Percentiles rank a stretch among this genome's conserved stretches.
phyloP scores from a whole-genome alignment of 2,329 filamentous ascomycete species.

The Zymoseptoria brevis region DNA sequence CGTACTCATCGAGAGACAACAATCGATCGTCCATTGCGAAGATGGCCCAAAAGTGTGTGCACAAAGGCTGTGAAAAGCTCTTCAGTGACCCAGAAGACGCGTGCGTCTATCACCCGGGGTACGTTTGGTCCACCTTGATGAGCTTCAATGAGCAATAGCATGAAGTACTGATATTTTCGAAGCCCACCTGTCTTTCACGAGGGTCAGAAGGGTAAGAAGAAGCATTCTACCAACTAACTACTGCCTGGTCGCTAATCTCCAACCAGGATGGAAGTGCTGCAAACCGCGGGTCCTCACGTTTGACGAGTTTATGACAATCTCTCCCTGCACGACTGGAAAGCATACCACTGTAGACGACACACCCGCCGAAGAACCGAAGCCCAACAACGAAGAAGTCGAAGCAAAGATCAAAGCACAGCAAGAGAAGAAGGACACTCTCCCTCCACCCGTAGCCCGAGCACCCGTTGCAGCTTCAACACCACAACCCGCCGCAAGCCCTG shows the following conservation, averaged over 20 bases:
- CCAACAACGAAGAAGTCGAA: conserved; percentile 24
- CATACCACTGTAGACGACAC: conserved; percentile 82
- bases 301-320: conserved; percentile 91
- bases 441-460: conserved; percentile 22
- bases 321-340: conserved; percentile 85
- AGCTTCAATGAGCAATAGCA: conserved; percentile 6
- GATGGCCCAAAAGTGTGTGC: conserved; percentile 83
- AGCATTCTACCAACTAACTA: not conserved
- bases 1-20: not conserved
- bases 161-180: conserved; percentile 7
- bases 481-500: conserved; percentile 40
- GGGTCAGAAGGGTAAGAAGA: conserved; percentile 79
- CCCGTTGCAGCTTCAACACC: conserved; percentile 23
- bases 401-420: conserved; percentile 26
- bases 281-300: conserved; percentile 94
- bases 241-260: not conserved
- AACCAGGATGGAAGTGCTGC: conserved; percentile 93
- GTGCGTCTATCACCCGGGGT: conserved; percentile 70
- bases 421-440: conserved; percentile 18
- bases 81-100: conserved; percentile 75
- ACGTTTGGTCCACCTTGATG: conserved; percentile 11
- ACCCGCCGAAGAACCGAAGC: conserved; percentile 31
- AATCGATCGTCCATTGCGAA: not conserved
- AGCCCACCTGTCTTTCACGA: conserved; percentile 78
- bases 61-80: conserved; percentile 87